Evolutionary conservation across 129 eudicot genomes (phyloP).

Genomic region (Pittosporum tobira): DNA sequence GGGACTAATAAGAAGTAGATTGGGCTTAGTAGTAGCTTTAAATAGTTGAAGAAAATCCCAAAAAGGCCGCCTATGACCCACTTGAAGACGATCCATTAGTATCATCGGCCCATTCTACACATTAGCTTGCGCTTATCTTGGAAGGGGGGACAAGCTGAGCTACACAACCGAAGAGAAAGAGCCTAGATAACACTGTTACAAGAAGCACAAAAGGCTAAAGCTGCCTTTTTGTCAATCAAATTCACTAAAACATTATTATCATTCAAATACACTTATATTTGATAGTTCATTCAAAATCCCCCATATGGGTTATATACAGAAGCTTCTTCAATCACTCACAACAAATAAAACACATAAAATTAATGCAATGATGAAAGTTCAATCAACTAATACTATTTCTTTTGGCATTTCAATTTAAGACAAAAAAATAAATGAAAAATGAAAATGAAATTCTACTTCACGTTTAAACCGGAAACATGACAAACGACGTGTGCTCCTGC

Average conservation of each 20-base stretch:
- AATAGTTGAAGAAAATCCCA: too few species aligned
- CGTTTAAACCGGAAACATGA: background rate
- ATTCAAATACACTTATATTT: background rate
- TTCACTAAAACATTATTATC: background rate
- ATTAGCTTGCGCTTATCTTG: too few species aligned
- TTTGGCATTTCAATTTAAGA: background rate
- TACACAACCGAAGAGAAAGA: too few species aligned
- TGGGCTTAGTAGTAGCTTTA: too few species aligned
- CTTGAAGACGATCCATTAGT: too few species aligned
- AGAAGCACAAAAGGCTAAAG: background rate
- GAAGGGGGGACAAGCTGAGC: too few species aligned
- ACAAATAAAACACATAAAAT: background rate
- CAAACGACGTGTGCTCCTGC: background rate
- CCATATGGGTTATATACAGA: constrained; percentile 1
- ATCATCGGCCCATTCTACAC: too few species aligned
- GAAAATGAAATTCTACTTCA: background rate
- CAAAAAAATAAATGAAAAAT: background rate
- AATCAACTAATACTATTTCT: background rate
- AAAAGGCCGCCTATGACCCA: too few species aligned
- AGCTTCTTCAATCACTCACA: constrained; percentile 14
- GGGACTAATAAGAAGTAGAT: too few species aligned
- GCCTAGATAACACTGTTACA: too few species aligned
- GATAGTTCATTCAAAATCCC: constrained; percentile 12
- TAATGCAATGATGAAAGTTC: background rate
- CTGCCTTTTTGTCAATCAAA: too few species aligned